These are phyloP conservation scores for Phytophthora rubi DNA, from an alignment of 352 stramenopile genomes.

Conservation along the genomic window DNA sequence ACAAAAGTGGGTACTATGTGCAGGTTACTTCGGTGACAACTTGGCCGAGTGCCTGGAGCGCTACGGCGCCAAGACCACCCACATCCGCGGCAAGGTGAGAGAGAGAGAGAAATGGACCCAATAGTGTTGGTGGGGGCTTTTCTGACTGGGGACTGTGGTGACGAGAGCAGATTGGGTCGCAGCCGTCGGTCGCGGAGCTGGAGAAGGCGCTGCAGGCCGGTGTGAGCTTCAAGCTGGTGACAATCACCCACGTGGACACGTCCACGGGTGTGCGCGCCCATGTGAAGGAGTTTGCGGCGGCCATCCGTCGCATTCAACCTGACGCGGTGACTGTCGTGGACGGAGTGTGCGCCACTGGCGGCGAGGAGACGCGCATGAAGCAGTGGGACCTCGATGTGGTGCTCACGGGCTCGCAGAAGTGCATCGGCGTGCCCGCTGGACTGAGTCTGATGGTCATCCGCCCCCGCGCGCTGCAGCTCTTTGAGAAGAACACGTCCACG, in stretches of 20 bases:
- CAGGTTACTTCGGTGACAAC: constrained; percentile 81
- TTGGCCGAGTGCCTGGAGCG: constrained; percentile 69
- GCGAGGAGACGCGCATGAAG: constrained; percentile 84
- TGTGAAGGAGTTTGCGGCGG: constrained; percentile 61
- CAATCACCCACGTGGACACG: constrained; percentile 83
- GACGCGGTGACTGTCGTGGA: constrained; percentile 74
- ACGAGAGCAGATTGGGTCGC: constrained; percentile 51
- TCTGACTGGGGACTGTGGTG: background rate
- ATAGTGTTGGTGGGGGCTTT: background rate
- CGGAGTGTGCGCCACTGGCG: constrained; percentile 71
- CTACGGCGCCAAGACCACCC: constrained; percentile 72
- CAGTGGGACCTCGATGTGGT: constrained; percentile 82
- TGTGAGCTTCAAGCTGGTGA: constrained; percentile 67
- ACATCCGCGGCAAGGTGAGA: constrained; percentile 56
- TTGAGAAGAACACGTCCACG: constrained; percentile 61
- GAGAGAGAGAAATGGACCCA: background rate
- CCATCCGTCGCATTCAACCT: constrained; percentile 65
- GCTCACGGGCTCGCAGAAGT: constrained; percentile 84
- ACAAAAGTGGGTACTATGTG: background rate
- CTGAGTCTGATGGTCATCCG: constrained; percentile 73
- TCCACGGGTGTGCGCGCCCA: constrained; percentile 73
- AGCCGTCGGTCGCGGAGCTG: constrained; percentile 59
- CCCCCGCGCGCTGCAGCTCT: constrained; percentile 67
- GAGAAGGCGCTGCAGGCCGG: constrained; percentile 46
- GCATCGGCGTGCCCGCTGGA: constrained; percentile 70